Base-by-base conservation (phyloP, 139 green algal species). In the Coccomyxa sp. region DNA sequence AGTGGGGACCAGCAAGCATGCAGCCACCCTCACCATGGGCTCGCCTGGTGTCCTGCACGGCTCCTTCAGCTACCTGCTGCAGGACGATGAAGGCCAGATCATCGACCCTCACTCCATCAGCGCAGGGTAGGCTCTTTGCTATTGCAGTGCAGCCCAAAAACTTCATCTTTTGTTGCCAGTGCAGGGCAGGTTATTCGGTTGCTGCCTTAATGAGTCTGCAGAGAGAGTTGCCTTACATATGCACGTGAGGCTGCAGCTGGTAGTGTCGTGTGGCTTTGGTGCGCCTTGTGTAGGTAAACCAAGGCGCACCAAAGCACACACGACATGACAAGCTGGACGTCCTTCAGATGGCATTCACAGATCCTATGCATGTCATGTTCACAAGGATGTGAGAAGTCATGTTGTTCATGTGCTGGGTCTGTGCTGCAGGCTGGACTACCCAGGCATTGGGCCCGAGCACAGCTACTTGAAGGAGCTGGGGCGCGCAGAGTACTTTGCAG, bases 71-170 rank as follows among this genome's bases (percentile, higher is more conserved):
- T 97, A 97, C 86, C 87, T 99, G 80, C 92, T 99, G 79, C 96
- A 99, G 82, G 94, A 98, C 81, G 83, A 88, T 31, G 96, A 98
- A 68, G 96, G 96, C 24, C 96, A 99, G 90, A 91, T 99, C 83
- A 94, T 98, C 27, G 95, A 99, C 89, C 96, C 96, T 8, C 96
- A 99, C 92, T 97, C 91, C 75, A 98, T 99, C 82, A 95, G 86
- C 68, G 96, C 96, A 27, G 96, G 95, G 88, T 97, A 40, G 31
- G 0, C 34, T 36, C 24, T 71, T 37, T 44, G n/a, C 31, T 39
- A 6, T 35, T 64, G 55, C 8, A 22, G 36, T n/a, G 14, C 12
- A n/a, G 75, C 44, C 27, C 12, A 44, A 9, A 12, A 72, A 24
- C 40, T 24, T 22, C 10, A 31, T 22, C 50, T 64, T 5, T 10